These are phyloP conservation scores for Piloderma croceum DNA, from an alignment of 768 basidiomycete genomes.

Conservation along the genomic window DNA sequence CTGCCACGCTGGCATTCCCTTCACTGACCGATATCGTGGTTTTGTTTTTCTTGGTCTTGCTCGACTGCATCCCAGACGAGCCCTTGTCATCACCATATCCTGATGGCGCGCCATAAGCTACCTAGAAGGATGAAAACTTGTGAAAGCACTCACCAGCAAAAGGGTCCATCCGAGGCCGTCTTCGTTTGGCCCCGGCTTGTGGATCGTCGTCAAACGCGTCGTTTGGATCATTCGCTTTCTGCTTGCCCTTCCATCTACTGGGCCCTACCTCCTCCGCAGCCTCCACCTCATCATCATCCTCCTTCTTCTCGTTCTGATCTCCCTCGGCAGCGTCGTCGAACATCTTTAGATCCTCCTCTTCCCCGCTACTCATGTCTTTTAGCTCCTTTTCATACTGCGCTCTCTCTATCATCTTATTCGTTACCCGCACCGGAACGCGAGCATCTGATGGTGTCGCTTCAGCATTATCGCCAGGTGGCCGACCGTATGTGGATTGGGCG, in stretches of 20 bases:
- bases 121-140: not conserved
- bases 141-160: slow-evolving; percentile 54
- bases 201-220: slow-evolving; percentile 8
- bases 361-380: slow-evolving; percentile 36
- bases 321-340: slow-evolving; percentile 29
- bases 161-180: slow-evolving; percentile 53
- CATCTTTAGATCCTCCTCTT: slow-evolving; percentile 35
- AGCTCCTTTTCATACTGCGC: slow-evolving; percentile 57
- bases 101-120: slow-evolving; percentile 9
- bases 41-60: slow-evolving; percentile 14
- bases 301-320: slow-evolving; percentile 4
- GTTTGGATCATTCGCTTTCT: slow-evolving; percentile 28
- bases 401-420: slow-evolving; percentile 69
- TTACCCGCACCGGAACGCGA: slow-evolving; percentile 50
- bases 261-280: slow-evolving; percentile 21
- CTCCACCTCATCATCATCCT: slow-evolving; percentile 27
- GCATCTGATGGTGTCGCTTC: slow-evolving; percentile 2
- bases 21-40: not conserved
- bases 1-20: slow-evolving; percentile 8
- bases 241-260: slow-evolving; percentile 29
- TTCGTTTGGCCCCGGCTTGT: slow-evolving; percentile 33
- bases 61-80: slow-evolving; percentile 2
- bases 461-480: slow-evolving; percentile 26
- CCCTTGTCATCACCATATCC: slow-evolving; percentile 26
- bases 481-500: slow-evolving; percentile 45